Evolutionary conservation across 495 filamentous ascomycete genomes (phyloP), one percentile per base, ranked within the genome.

Genomic region (Penicillium riverlandense): DNA sequence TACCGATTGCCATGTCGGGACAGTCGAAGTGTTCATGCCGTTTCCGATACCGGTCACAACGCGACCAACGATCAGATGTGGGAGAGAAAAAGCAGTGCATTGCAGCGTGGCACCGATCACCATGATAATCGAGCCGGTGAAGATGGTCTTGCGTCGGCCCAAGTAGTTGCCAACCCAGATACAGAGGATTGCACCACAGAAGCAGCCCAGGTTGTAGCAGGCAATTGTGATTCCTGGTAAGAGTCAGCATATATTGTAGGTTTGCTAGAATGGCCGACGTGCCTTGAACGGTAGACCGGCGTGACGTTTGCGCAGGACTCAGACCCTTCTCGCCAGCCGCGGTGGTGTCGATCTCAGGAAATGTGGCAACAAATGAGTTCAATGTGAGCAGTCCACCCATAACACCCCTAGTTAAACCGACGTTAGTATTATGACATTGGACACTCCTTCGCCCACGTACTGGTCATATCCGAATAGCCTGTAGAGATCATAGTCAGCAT

Each of bases 81-180:
- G 68, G 27, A 83, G 60, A 0, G 63, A 66, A 49, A 71, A 81
- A 7, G 84, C 74, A 22, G 71, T 74, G n/a, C 72, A 67, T 49
- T 87, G 83, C n/a, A 88, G 64, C 29, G 69, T 66, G 32, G 80
- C 82, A 22, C 84, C 85, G 41, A 91, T 58, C 6, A 82, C 58
- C 77, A 88, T 83, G 52, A 89, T 79, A n/a, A 69, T 52, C 6
- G 82, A 82, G 13, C 85, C 84, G 12, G 80, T 44, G 44, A 88
- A 81, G 55, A 88, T 85, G 30, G 82, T 85, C 50, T 72, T 74
- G 52, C 77, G 78, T 10, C 86, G 77, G 13, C 85, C 86, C 11
- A 88, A 79, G 2, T 70, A 66, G 50, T 90, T 80, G 40, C 84
- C 82, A 47, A 88, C 68, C 62, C 78, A 84, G 48, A 90, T 83